phyloP scores from a whole-genome alignment of 129 eudicot genomes.

The Artemisia annua region DNA sequence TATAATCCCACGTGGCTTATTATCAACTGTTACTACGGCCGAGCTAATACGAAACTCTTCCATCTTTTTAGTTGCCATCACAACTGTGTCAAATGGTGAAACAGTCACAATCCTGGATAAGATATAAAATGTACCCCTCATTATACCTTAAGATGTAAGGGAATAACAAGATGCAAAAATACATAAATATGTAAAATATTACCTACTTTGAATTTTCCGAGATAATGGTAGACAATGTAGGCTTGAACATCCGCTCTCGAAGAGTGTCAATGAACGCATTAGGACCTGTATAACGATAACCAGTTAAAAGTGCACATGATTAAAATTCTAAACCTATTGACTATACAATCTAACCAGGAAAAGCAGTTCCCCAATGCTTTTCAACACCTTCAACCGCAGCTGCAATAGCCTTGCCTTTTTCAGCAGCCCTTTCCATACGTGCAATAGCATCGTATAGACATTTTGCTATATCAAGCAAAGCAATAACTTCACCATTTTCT shows the following conservation, averaged over 20 bases:
- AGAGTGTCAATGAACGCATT: conserved; percentile 85
- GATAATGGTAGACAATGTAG: conserved; percentile 85
- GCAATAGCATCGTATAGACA: conserved; percentile 97
- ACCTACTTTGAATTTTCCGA: conserved; percentile 98
- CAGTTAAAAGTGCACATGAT: conserved; percentile 5
- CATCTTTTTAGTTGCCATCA: conserved; percentile 93
- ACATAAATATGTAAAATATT: conserved; percentile 46
- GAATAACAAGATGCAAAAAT: conserved; percentile 13
- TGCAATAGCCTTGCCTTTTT: conserved; percentile 96
- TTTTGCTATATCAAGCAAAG: conserved; percentile 93
- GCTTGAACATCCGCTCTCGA: conserved; percentile 81
- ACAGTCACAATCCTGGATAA: conserved; percentile 68
- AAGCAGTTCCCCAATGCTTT: conserved; percentile 89
- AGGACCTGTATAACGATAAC: conserved; percentile 50
- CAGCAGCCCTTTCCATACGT: conserved; percentile 98
- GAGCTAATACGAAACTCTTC: conserved; percentile 67
- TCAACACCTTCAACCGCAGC: conserved; percentile 99
- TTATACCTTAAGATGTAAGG: not conserved
- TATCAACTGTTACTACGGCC: conserved; percentile 84
- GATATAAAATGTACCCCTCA: not conserved
- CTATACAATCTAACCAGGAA: conserved; percentile 55
- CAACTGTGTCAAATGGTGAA: conserved; percentile 83
- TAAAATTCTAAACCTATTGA: not conserved
- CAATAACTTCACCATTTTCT: conserved; percentile 94
- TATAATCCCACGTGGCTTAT: conserved; percentile 84